These are phyloP conservation scores for Dipteronia sinensis DNA, from an alignment of 345 rosid species.

Conservation along the genomic window DNA sequence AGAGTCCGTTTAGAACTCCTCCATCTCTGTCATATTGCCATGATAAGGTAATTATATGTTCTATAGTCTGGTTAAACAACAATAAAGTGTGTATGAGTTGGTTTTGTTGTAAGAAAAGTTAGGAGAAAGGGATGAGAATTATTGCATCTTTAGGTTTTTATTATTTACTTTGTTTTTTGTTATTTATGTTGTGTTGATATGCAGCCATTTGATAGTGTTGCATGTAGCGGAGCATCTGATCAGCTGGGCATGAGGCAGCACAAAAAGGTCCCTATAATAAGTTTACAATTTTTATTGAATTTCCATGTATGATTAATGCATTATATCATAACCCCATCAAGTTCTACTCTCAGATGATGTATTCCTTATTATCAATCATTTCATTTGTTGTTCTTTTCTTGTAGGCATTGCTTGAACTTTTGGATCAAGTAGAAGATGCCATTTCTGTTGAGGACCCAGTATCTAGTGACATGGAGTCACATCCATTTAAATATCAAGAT, in stretches of 20 bases:
- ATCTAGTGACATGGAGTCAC: conserved; percentile 32
- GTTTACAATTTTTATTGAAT: neutral
- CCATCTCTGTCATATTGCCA: conserved; percentile 70
- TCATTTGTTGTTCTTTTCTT: conserved; percentile 18
- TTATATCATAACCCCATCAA: neutral
- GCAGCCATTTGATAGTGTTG: conserved; percentile 47
- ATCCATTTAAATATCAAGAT: conserved; percentile 41
- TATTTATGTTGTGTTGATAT: conserved; percentile 18
- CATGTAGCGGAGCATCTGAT: conserved; percentile 47
- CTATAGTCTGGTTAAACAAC: conserved; percentile 3
- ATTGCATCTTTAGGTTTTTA: neutral
- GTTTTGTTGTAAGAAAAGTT: too few relatives aligned
- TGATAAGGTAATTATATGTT: conserved; percentile 53
- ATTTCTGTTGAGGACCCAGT: conserved; percentile 67
- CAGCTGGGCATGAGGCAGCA: conserved; percentile 54
- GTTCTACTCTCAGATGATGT: conserved; percentile 1
- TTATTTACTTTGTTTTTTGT: neutral
- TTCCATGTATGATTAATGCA: neutral
- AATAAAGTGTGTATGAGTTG: neutral
- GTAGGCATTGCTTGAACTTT: conserved; percentile 84
- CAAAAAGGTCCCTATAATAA: conserved; percentile 61
- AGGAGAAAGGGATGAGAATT: neutral
- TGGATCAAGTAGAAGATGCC: conserved; percentile 95
- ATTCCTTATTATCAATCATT: neutral
- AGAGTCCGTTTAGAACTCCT: conserved; percentile 90